phyloP scores from a whole-genome alignment of 495 filamentous ascomycete genomes.

The Talaromyces thailandensis region DNA sequence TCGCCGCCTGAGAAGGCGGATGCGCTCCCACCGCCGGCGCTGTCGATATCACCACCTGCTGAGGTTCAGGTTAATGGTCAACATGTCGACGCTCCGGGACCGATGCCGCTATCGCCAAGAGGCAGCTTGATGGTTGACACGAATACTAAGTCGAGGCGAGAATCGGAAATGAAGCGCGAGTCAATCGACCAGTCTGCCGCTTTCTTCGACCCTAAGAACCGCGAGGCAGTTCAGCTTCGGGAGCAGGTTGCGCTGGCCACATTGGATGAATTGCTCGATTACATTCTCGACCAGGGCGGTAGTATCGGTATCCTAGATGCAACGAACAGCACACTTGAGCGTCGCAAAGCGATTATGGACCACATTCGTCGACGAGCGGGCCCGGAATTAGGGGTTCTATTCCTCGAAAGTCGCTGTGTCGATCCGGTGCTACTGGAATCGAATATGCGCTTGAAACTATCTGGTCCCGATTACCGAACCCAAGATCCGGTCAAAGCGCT shows the following conservation, averaged over 20 bases:
- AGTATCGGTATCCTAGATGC: constrained; percentile 98
- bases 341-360: constrained; percentile 74
- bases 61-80: constrained; percentile 43
- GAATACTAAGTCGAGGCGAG: neutral
- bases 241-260: constrained; percentile 91
- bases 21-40: constrained; percentile 26
- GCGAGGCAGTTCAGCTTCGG: constrained; percentile 68
- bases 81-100: constrained; percentile 15
- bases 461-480: constrained; percentile 89
- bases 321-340: constrained; percentile 87
- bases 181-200: constrained; percentile 75
- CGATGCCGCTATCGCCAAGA: neutral
- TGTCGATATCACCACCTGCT: constrained; percentile 19
- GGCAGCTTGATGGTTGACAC: neutral
- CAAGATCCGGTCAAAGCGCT: constrained; percentile 79
- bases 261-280: constrained; percentile 83
- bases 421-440: constrained; percentile 77
- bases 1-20: constrained; percentile 18
- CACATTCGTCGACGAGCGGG: constrained; percentile 77
- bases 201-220: constrained; percentile 92
- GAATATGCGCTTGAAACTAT: constrained; percentile 97
- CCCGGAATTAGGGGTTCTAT: constrained; percentile 77
- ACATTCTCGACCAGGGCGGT: constrained; percentile 70
- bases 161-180: neutral
- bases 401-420: constrained; percentile 87